These are phyloP conservation scores for Chlorella variabilis DNA, from an alignment of 163 green algal genomes.

Conservation along the genomic window DNA sequence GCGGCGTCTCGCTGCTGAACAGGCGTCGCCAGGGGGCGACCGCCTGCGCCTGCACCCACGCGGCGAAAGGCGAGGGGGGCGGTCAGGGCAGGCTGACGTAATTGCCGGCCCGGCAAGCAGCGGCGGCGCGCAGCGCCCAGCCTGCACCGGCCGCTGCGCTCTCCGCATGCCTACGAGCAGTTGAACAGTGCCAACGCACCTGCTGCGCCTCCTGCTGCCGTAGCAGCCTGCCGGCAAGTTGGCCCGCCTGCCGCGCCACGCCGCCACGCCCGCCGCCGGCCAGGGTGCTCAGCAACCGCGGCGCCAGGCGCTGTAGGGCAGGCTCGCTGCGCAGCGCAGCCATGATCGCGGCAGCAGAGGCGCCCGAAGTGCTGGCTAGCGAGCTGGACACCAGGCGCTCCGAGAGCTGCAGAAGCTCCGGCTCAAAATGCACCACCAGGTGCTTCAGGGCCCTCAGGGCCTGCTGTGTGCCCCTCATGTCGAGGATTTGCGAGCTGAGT, in stretches of 20 bases:
- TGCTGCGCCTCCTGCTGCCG: neutral
- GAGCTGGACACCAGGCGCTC: conserved; percentile 17
- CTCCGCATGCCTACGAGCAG: too few species aligned
- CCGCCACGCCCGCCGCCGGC: neutral
- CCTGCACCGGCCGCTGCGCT: too few species aligned
- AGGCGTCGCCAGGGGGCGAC: conserved; percentile 31
- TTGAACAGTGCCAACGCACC: neutral
- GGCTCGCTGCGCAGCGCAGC: neutral
- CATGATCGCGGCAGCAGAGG: neutral
- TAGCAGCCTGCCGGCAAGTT: neutral
- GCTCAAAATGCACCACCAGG: conserved; percentile 5
- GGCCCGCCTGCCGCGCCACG: neutral
- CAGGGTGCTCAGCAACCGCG: conserved; percentile 12
- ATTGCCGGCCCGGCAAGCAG: too few species aligned
- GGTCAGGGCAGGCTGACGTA: neutral
- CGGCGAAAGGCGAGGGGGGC: too few species aligned
- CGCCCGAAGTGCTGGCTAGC: neutral
- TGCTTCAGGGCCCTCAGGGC: neutral
- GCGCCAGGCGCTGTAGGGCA: conserved; percentile 5
- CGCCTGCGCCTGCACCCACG: neutral
- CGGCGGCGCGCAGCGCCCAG: too few species aligned
- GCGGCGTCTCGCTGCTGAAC: conserved; percentile 39
- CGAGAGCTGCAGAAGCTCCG: conserved; percentile 11
- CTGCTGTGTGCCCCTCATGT: neutral
- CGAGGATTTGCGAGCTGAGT: neutral